A percentile compares a stretch with the other conserved stretches of the same genome.
These are phyloP conservation scores for Acanthamoeba sp. DNA, from an alignment of 208 protist species.

Conservation along the genomic window DNA sequence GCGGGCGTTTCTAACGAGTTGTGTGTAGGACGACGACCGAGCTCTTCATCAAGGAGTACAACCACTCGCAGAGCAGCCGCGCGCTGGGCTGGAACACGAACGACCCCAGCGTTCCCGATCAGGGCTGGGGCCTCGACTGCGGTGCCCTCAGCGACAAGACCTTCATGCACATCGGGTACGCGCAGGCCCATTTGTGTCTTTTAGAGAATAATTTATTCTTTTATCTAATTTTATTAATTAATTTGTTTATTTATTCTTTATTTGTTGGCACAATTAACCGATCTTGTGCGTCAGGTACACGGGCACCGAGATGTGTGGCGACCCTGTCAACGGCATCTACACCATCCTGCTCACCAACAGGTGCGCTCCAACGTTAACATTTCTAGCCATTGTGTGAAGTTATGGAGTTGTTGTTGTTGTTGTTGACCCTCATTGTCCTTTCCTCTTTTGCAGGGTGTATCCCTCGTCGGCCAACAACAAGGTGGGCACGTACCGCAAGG, in stretches of 20 bases:
- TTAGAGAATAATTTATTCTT: no score
- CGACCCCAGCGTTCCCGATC: conserved; percentile 70
- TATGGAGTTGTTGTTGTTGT: neutral
- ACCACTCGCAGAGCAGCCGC: conserved; percentile 82
- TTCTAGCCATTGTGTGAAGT: neutral
- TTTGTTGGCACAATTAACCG: conserved; percentile 32
- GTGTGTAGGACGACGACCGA: conserved; percentile 78
- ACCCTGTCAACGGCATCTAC: conserved; percentile 73
- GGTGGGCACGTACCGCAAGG: conserved; percentile 51
- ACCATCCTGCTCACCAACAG: conserved; percentile 82
- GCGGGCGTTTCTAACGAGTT: no score
- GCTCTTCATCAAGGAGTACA: conserved; percentile 82
- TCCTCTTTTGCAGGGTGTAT: conserved; percentile 75
- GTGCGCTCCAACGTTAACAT: neutral
- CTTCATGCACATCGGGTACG: conserved; percentile 85
- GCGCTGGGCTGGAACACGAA: conserved; percentile 90
- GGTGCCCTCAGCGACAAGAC: conserved; percentile 82
- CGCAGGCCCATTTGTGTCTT: conserved; percentile 23
- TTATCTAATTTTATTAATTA: no score
- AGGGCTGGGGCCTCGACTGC: conserved; percentile 80
- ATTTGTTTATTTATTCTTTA: no score
- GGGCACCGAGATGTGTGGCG: conserved; percentile 82
- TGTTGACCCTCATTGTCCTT: neutral
- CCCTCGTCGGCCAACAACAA: conserved; percentile 75
- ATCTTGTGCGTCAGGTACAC: conserved; percentile 52